phyloP scores from a whole-genome alignment of 176 grass and related monocot genomes.

The Miscanthus lutarioriparius region DNA sequence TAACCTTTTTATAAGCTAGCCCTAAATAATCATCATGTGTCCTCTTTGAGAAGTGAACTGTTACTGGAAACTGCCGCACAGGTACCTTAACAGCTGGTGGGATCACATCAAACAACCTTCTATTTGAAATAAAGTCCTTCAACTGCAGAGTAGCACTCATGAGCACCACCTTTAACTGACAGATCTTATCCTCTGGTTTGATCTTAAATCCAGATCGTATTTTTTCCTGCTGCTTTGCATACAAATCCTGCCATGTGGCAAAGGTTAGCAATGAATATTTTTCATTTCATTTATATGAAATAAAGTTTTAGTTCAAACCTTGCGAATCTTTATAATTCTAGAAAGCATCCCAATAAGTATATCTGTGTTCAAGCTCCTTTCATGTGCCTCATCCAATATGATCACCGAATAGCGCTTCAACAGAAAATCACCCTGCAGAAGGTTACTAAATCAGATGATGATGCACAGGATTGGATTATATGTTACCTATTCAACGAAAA shows the following conservation, averaged over 20 bases:
- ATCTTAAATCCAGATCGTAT: slow-evolving; percentile 55
- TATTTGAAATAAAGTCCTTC: slow-evolving; percentile 86
- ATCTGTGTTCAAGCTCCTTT: slow-evolving; percentile 98
- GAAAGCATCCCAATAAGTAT: slow-evolving; percentile 98
- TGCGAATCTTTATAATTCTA: slow-evolving; percentile 80
- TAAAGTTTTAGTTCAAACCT: slow-evolving; percentile 55
- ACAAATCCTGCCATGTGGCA: slow-evolving; percentile 48
- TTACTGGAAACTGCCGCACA: slow-evolving; percentile 83
- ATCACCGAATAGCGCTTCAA: slow-evolving; percentile 83
- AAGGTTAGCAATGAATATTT: slow-evolving; percentile 32
- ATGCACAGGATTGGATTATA: slow-evolving; percentile 21
- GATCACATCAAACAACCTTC: slow-evolving; percentile 70
- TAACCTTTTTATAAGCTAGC: slow-evolving; percentile 90
- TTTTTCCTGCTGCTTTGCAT: slow-evolving; percentile 65
- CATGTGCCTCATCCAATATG: slow-evolving; percentile 98
- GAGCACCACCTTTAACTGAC: slow-evolving; percentile 81
- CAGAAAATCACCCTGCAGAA: slow-evolving; percentile 76
- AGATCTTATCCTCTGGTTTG: slow-evolving; percentile 56
- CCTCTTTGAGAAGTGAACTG: slow-evolving; percentile 85
- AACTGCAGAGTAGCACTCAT: slow-evolving; percentile 98
- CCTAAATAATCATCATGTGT: slow-evolving; percentile 85
- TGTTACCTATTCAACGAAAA: slow-evolving; percentile 10
- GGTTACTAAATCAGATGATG: slow-evolving; percentile 25
- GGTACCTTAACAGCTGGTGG: slow-evolving; percentile 80
- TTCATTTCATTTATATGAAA: slow-evolving; percentile 30